These are phyloP conservation scores for Chaetomium tenue DNA, from an alignment of 495 filamentous ascomycete species.

Conservation along the genomic window DNA sequence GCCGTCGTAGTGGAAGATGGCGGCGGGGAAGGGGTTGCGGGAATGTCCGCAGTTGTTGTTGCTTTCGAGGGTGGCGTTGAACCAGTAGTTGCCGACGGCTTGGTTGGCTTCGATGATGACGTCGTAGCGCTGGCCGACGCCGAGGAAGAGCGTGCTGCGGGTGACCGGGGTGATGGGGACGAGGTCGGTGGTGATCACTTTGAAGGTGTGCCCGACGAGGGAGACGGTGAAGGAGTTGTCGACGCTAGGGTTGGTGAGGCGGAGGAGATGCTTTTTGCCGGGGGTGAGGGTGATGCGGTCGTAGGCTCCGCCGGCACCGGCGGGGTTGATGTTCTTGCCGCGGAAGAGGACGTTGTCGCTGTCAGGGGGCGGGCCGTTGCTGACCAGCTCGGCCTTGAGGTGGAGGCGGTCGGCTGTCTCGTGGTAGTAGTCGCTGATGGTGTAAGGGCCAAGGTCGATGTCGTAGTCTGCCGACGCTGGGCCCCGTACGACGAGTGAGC, in stretches of 20 bases:
- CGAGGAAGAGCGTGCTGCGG: slow-evolving; percentile 49
- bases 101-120: slow-evolving; percentile 63
- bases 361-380: slow-evolving; percentile 31
- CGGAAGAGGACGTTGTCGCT: slow-evolving; percentile 39
- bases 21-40: slow-evolving; percentile 31
- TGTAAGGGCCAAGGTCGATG: slow-evolving; percentile 41
- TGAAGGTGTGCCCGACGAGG: slow-evolving; percentile 55
- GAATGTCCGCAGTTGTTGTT: slow-evolving; percentile 29
- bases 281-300: slow-evolving; percentile 39
- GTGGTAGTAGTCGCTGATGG: slow-evolving; percentile 52
- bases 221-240: slow-evolving; percentile 51
- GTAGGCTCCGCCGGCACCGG: slow-evolving; percentile 34
- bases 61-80: slow-evolving; percentile 37
- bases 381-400: slow-evolving; percentile 24
- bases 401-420: slow-evolving; percentile 33
- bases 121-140: slow-evolving; percentile 69
- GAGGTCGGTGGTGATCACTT: slow-evolving; percentile 53
- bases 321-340: slow-evolving; percentile 42
- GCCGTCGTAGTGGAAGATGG: slow-evolving; percentile 44
- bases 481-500: background rate
- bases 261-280: slow-evolving; percentile 52
- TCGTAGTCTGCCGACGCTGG: slow-evolving; percentile 6
- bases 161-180: slow-evolving; percentile 51
- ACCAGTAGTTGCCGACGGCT: slow-evolving; percentile 58
- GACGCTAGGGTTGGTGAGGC: slow-evolving; percentile 57